Evolutionary conservation across 768 basidiomycete species (phyloP), one percentile per base, ranked within the genome.

Genomic region (Pleurotus giganteus): DNA sequence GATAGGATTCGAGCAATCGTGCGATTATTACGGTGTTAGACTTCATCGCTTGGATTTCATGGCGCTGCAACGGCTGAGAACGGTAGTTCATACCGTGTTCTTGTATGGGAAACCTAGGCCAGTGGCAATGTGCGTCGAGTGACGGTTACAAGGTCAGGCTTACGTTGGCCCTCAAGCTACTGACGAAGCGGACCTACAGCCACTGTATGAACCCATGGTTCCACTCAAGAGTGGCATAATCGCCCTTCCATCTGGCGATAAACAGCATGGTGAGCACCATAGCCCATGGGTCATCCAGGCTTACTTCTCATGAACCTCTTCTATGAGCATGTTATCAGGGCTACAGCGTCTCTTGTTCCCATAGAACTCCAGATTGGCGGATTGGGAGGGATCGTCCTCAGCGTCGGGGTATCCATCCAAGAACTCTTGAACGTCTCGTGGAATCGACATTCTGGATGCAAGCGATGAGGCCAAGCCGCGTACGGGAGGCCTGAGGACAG

Each of bases 141-240:
- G 19, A 24, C 15, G 12, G 15, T 26, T 26, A 19, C 49, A 32
- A 29, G 49, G 17, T 26, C 26, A 27, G 21, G 19, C 27, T 24
- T 28, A 45, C 27, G 23, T 41, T 31, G 24, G 36, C 49, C 34
- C 19, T 32, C 24, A 15, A 51, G 7, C 31, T 54, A 46, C 32
- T 36, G 49, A 23, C 29, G 31, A 51, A 37, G 51, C 28, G 41
- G 39, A 71, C 88, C 62, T 69, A 89, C 84, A 91, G 66, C 88
- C 89, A 91, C 63, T 91, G 89, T 41, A 91, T 86, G 65, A 80
- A 90, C 1, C 82, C 84, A 62, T 91, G 89, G 55, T 83, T 83
- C 58, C 71, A 66, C 65, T 91, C 89, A 27, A 91, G 72, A 57
- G 73, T 79, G 27, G 68, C 63, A 59, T 85, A 86, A 61, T 89